Percentiles rank a stretch among this genome's conserved stretches.
Evolutionary conservation across 2,329 filamentous ascomycete genomes (phyloP).

Genomic region (Dactylellina haptotyla): DNA sequence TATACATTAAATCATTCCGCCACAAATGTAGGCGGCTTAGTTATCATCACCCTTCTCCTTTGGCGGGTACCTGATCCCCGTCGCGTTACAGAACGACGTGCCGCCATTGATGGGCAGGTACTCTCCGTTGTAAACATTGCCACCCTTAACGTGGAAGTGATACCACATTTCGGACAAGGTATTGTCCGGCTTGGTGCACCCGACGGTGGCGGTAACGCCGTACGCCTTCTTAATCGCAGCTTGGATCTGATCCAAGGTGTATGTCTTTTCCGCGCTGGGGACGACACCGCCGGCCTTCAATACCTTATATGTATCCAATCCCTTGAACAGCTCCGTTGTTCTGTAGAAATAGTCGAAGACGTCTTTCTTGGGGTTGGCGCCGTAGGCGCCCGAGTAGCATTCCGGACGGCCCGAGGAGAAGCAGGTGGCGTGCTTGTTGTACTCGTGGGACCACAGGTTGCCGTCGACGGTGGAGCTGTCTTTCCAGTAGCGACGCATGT

Average conservation of each 20-base stretch:
- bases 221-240: conserved; percentile 63
- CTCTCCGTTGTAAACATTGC: conserved; percentile 55
- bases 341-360: conserved; percentile 76
- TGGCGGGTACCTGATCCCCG: conserved; percentile 36
- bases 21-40: background rate
- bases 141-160: conserved; percentile 71
- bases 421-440: conserved; percentile 77
- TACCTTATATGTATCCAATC: conserved; percentile 73
- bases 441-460: conserved; percentile 76
- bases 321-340: conserved; percentile 73
- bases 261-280: conserved; percentile 64
- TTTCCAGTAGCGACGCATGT: conserved; percentile 72
- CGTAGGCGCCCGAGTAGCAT: conserved; percentile 70
- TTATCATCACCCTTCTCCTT: conserved; percentile 17
- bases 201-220: conserved; percentile 69
- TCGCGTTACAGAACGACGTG: conserved; percentile 40
- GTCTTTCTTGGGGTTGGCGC: conserved; percentile 70
- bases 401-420: conserved; percentile 73
- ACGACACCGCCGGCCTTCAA: conserved; percentile 72
- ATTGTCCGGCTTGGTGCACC: conserved; percentile 64
- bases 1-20: background rate
- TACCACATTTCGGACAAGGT: conserved; percentile 70
- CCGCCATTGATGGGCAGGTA: conserved; percentile 58
- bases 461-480: conserved; percentile 68
- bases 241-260: conserved; percentile 53